Base-by-base conservation (phyloP, 2,329 filamentous ascomycete species). In the Scedosporium minutisporum region DNA sequence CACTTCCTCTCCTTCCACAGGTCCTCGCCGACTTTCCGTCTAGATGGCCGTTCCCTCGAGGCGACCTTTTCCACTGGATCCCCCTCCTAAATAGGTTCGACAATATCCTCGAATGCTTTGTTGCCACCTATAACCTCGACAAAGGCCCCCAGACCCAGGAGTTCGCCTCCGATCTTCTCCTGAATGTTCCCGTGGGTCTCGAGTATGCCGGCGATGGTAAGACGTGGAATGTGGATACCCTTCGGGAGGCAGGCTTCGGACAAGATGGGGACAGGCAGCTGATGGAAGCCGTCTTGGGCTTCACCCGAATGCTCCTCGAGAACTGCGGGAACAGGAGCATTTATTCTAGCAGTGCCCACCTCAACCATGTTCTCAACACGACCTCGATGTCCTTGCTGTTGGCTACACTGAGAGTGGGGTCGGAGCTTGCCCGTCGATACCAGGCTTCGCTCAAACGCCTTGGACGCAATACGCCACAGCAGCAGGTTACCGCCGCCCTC, bases 31-130 rank as follows among this genome's bases (percentile, higher is more conserved):
- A 83, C 63, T 97, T 97, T 72, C 92, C 93, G 64, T 87, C 87
- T 66, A 82, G 88, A 82, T 99, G 95, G 95, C 92, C 93, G 2
- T 96, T 97, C 71, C 93, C 93, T 46, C 86, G 93, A 73, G 96
- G 95, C 65, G 95, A 99, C 73, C 80, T 97, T 33, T 97, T 97
- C 73, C 93, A 99, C 80, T 99, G 96, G 96, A 97, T 99, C 67
- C 88, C 90, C 29, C 83, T 96, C 25, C 78, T 99, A 64, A 96
- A 99, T 74, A 88, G 92, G 63, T 97, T 99, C 75, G 95, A 99
- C 75, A 85, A 84, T 70, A 87, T 97, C 66, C 79, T 99, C 48
- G 91, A 96, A 69, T 80, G 85, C 46, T 92, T 96, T 73, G 91
- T 87, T 74, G 81, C 84, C 63, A 87, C 86, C 66, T 99, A 99